A percentile compares a stretch with the other conserved stretches of the same genome.
Evolutionary conservation across 371 early-diverging fungal species (phyloP).

Genomic region (Umbelopsis sp.): DNA sequence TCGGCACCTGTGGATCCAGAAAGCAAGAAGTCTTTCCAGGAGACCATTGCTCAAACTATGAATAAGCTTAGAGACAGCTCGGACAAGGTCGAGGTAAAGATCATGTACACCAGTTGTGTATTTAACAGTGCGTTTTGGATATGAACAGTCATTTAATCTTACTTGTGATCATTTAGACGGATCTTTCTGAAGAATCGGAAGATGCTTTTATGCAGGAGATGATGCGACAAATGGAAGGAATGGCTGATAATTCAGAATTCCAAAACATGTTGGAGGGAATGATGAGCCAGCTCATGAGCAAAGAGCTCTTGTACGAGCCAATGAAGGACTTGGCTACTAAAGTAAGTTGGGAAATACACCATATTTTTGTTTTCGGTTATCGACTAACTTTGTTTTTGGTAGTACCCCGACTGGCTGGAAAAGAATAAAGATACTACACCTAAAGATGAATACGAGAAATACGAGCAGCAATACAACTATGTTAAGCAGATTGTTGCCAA

Average conservation of each 20-base stretch:
- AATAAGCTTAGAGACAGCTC: slow-evolving; percentile 84
- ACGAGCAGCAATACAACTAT: slow-evolving; percentile 73
- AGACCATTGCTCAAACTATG: slow-evolving; percentile 83
- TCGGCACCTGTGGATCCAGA: slow-evolving; percentile 23
- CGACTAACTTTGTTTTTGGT: not conserved
- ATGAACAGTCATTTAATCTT: not conserved
- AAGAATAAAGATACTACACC: slow-evolving; percentile 71
- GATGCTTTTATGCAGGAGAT: slow-evolving; percentile 86
- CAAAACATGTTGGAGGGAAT: slow-evolving; percentile 86
- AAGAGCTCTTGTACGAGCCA: slow-evolving; percentile 92
- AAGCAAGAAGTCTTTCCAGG: slow-evolving; percentile 64
- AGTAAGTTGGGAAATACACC: slow-evolving; percentile 40
- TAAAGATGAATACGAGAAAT: slow-evolving; percentile 70
- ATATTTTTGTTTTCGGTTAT: not conserved
- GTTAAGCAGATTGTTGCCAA: slow-evolving; percentile 77
- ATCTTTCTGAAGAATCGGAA: slow-evolving; percentile 62
- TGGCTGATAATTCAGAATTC: slow-evolving; percentile 81
- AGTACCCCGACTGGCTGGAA: slow-evolving; percentile 88
- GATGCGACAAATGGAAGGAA: slow-evolving; percentile 87
- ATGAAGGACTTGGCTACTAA: slow-evolving; percentile 83
- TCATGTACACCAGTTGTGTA: not conserved
- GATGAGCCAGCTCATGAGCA: slow-evolving; percentile 90
- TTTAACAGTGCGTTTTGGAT: not conserved
- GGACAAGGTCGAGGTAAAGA: slow-evolving; percentile 76
- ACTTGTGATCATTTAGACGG: slow-evolving; percentile 45